phyloP scores from a whole-genome alignment of 805 yeast genomes.

The Isabelozyma pseudorhagii region DNA sequence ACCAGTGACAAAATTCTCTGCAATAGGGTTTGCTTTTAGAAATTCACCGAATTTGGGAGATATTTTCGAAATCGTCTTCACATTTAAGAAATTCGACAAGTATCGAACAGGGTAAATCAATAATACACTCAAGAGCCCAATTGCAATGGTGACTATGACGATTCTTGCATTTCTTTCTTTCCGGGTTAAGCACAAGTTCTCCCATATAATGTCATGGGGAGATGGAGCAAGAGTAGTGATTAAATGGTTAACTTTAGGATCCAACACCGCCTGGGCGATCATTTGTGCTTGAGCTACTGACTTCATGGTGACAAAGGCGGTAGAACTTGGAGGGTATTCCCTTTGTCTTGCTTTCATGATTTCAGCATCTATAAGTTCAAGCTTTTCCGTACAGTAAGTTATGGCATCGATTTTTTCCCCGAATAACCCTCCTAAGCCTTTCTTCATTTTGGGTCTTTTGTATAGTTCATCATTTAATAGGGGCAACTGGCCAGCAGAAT shows the following conservation, averaged over 20 bases:
- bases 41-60: constrained; percentile 81
- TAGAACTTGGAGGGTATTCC: constrained; percentile 78
- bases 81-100: constrained; percentile 76
- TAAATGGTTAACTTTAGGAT: constrained; percentile 80
- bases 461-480: constrained; percentile 21
- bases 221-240: constrained; percentile 90
- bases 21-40: constrained; percentile 64
- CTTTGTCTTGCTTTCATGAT: constrained; percentile 62
- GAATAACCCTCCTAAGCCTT: constrained; percentile 58
- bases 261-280: constrained; percentile 93
- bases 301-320: constrained; percentile 93
- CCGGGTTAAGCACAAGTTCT: constrained; percentile 77
- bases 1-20: constrained; percentile 78
- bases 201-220: constrained; percentile 94
- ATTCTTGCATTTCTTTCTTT: constrained; percentile 64
- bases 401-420: constrained; percentile 82
- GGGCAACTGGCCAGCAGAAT: constrained; percentile 14
- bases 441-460: constrained; percentile 50
- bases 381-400: constrained; percentile 64
- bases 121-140: constrained; percentile 66
- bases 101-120: constrained; percentile 82
- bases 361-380: constrained; percentile 67
- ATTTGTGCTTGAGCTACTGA: constrained; percentile 94
- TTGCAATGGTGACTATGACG: constrained; percentile 61
- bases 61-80: constrained; percentile 70